These are phyloP conservation scores for Chrysanthemum seticuspe DNA, from an alignment of 129 eudicot genomes.

Conservation along the genomic window DNA sequence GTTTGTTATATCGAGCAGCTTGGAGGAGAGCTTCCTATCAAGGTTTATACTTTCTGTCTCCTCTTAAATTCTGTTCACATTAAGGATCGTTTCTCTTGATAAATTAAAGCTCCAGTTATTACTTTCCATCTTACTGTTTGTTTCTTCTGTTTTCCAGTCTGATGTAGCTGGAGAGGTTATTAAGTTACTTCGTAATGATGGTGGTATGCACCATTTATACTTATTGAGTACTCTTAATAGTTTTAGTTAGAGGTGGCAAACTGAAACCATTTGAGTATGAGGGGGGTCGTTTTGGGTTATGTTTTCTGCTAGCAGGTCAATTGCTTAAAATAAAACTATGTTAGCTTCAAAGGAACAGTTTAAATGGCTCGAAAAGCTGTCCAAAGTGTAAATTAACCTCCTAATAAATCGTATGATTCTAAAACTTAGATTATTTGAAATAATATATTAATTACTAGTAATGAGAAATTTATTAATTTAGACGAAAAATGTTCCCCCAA, in stretches of 20 bases:
- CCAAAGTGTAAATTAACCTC: no score
- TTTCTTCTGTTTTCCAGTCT: constrained; percentile 40
- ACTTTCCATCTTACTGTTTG: background rate
- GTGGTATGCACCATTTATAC: constrained; percentile 49
- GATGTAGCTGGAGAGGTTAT: constrained; percentile 76
- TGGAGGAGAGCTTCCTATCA: no score
- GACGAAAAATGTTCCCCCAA: background rate
- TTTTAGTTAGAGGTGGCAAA: background rate
- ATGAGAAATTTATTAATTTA: background rate
- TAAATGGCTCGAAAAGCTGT: background rate
- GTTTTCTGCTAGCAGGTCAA: background rate
- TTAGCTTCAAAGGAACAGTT: background rate
- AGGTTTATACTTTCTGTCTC: no score
- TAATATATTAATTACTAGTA: no score
- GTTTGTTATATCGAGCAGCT: no score
- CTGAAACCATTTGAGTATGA: background rate
- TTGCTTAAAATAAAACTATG: background rate
- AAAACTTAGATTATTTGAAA: no score
- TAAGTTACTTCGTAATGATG: constrained; percentile 69
- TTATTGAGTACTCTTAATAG: background rate
- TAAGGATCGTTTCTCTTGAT: no score
- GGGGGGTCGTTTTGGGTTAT: constrained; percentile 9
- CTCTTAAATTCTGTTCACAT: no score
- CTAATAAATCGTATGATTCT: no score
- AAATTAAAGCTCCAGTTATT: background rate